Percentiles rank a stretch among this genome's conserved stretches.
These are phyloP conservation scores for Gillenia trifoliata DNA, from an alignment of 306 rosid genomes.

Conservation along the genomic window DNA sequence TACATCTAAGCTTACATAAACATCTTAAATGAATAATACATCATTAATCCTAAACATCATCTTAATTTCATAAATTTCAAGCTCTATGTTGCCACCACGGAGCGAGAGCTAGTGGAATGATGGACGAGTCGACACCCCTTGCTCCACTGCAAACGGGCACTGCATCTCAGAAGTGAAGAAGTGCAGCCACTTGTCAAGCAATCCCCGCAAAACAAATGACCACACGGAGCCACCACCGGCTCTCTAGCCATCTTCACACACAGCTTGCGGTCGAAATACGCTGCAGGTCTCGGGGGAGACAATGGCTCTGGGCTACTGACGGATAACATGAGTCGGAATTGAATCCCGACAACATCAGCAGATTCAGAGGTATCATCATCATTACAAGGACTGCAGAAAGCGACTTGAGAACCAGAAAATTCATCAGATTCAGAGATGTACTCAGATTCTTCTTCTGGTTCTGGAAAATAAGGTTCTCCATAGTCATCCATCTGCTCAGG, in stretches of 20 bases:
- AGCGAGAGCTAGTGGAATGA: not conserved
- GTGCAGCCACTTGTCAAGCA: not conserved
- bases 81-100: not conserved
- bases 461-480: not conserved
- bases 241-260: conserved; percentile 6
- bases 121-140: not conserved
- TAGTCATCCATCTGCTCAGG: no score
- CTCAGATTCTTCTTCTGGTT: not conserved
- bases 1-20: no score
- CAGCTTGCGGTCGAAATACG: not conserved
- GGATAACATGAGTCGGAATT: no score
- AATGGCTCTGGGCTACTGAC: not conserved
- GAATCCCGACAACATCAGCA: no score
- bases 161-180: no score
- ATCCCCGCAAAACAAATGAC: not conserved
- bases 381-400: not conserved
- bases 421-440: no score
- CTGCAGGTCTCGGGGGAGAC: not conserved
- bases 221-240: conserved; percentile 4
- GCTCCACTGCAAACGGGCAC: not conserved
- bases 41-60: no score
- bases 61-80: no score
- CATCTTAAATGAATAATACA: no score
- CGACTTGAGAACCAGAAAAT: not conserved
- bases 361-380: no score